Evolutionary conservation across 768 basidiomycete genomes (phyloP).

Genomic region (Cyclocybe aegerita): DNA sequence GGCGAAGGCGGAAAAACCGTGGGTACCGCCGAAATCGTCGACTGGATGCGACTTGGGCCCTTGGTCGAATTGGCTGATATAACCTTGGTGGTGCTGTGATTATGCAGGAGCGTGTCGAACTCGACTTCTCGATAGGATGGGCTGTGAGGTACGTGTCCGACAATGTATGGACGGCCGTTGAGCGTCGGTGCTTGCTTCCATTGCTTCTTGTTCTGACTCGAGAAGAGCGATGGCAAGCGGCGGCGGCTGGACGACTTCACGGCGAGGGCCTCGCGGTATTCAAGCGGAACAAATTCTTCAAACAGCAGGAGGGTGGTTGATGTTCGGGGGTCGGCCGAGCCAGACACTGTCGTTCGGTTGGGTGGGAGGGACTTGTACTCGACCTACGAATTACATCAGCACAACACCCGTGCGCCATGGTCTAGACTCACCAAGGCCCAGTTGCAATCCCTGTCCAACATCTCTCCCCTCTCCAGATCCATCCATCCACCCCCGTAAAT

Average conservation of each 20-base stretch:
- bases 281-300: constrained; percentile 91
- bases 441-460: constrained; percentile 82
- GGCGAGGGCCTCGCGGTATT: constrained; percentile 78
- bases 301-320: constrained; percentile 75
- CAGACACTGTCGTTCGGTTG: constrained; percentile 33
- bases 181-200: constrained; percentile 86
- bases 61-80: constrained; percentile 34
- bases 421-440: constrained; percentile 78
- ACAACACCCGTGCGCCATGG: background rate
- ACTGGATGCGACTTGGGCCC: constrained; percentile 17
- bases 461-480: constrained; percentile 72
- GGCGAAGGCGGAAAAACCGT: constrained; percentile 5
- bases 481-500: constrained; percentile 84
- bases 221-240: constrained; percentile 72
- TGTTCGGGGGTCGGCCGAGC: constrained; percentile 65
- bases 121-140: constrained; percentile 65
- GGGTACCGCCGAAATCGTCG: constrained; percentile 11
- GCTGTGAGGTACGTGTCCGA: constrained; percentile 54
- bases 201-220: constrained; percentile 50
- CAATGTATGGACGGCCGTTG: constrained; percentile 76
- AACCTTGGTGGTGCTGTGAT: constrained; percentile 45
- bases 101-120: constrained; percentile 73
- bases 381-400: constrained; percentile 45
- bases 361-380: constrained; percentile 80
- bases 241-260: constrained; percentile 49